Evolutionary conservation across 306 rosid species (phyloP).

Genomic region (Echinosophora koreensis): DNA sequence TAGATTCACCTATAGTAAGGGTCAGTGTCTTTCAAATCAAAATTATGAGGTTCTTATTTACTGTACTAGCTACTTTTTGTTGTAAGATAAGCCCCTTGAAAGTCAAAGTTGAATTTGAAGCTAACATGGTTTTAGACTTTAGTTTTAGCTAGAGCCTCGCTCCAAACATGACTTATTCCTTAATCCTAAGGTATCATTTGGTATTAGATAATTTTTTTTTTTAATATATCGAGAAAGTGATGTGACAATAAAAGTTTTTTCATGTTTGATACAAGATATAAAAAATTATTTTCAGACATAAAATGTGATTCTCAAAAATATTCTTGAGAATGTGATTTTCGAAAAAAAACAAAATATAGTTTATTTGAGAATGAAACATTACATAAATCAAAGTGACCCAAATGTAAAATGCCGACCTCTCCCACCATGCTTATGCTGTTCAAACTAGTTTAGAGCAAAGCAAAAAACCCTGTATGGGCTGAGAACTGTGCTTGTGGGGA

Average conservation of each 20-base stretch:
- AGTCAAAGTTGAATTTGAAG: slow-evolving; percentile 28
- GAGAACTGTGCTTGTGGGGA: slow-evolving; percentile 30
- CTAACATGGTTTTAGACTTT: neutral
- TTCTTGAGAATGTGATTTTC: too few species aligned
- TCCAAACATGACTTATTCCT: neutral
- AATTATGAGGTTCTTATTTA: slow-evolving; percentile 25
- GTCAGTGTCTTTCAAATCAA: slow-evolving; percentile 39
- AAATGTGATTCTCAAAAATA: too few species aligned
- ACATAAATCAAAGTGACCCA: too few species aligned
- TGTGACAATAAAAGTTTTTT: too few species aligned
- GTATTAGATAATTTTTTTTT: too few species aligned
- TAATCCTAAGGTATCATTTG: neutral
- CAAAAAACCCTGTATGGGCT: neutral
- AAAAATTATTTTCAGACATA: too few species aligned
- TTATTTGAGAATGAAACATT: too few species aligned
- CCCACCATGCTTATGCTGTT: neutral
- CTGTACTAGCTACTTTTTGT: neutral
- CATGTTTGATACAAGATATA: too few species aligned
- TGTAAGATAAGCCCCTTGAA: slow-evolving; percentile 4
- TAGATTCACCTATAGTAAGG: slow-evolving; percentile 29
- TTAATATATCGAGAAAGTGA: too few species aligned
- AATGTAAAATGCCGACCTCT: neutral
- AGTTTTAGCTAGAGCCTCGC: neutral
- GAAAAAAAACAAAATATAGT: too few species aligned
- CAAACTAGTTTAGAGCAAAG: neutral